Evolutionary conservation across 2,329 filamentous ascomycete genomes (phyloP).

Genomic region (Pseudonectria buxi): DNA sequence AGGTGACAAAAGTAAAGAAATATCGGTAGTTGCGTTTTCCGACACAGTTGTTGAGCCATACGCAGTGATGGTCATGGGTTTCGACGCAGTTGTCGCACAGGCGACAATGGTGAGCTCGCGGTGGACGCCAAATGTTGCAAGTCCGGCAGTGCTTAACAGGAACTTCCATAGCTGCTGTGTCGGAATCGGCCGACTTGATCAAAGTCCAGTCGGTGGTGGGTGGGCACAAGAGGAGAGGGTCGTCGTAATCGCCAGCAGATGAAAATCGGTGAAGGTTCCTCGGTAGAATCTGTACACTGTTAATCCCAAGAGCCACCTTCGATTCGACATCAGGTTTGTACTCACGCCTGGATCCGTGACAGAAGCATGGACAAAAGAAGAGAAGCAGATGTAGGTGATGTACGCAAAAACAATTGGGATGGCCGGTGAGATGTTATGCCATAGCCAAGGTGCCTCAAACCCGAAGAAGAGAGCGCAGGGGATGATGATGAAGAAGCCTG

Average conservation of each 20-base stretch:
- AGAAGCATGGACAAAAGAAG: constrained; percentile 90
- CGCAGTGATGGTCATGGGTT: constrained; percentile 95
- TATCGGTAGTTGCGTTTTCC: constrained; percentile 96
- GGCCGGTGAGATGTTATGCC: constrained; percentile 79
- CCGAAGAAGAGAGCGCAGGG: constrained; percentile 78
- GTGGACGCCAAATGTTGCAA: constrained; percentile 95
- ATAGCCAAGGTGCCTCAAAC: constrained; percentile 79
- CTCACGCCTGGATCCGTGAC: constrained; percentile 86
- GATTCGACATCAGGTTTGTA: constrained; percentile 14
- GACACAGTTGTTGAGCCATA: constrained; percentile 98
- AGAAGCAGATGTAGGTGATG: constrained; percentile 81
- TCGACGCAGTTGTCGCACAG: constrained; percentile 97
- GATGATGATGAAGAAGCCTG: constrained; percentile 70
- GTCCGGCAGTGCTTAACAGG: constrained; percentile 98
- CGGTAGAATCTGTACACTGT: constrained; percentile 66
- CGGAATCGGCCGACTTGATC: constrained; percentile 69
- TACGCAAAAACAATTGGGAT: constrained; percentile 88
- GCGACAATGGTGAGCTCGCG: constrained; percentile 91
- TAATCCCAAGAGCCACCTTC: constrained; percentile 3
- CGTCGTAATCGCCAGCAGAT: constrained; percentile 65
- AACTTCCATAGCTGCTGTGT: constrained; percentile 89
- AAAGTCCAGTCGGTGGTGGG: constrained; percentile 91
- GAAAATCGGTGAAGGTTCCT: constrained; percentile 88
- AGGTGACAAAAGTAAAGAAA: constrained; percentile 86
- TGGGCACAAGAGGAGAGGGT: constrained; percentile 74